Evolutionary conservation across 306 rosid species (phyloP), one percentile per base, ranked within the genome.

Genomic region (Lablab purpureus): DNA sequence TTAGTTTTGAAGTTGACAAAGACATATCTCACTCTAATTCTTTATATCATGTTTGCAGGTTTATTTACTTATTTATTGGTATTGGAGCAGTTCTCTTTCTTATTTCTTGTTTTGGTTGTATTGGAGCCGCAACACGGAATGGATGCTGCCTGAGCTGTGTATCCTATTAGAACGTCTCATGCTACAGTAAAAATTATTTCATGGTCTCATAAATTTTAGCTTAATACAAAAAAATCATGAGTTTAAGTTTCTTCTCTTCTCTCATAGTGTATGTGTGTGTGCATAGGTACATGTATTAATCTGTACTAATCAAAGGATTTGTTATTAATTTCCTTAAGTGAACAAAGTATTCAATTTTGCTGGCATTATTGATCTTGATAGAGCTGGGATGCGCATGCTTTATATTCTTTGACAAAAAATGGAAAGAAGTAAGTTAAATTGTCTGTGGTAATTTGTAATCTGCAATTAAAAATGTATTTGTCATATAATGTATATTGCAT

Each of bases 141-240:
- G 91, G 94, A 17, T 96, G 99, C 86, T 96, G 99, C 88, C 86
- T 96, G 80, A 83, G 88, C 84, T 91, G 86, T 90, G 99, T 96
- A 96, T 96, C 99, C 99, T 89, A 83, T 75, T 65, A 60, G 27
- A 81, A 78, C 78, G 79, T 64, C 45, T 81, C 15, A 43, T 43
- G 15, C 49, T 43, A 43, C 15, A 11, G 49, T 43, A 43, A 43
- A 43, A 11, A 11, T 11, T 11, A 12, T 11, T 3, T 43, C 17
- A 43, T 43, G 49, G 49, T 43, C 4, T 11, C 14, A 3, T 43
- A 43, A 43, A 12, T 11, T 43, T 43, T 5, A 15, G 0, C 49
- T 43, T 11, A 3, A 12, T 2, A 10, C 43, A 43, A 43, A 43
- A 12, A 0, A 43, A 43, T 11, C 15, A 43, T 3, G 49, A 43